Base-by-base conservation (phyloP, 768 basidiomycete genomes). In the Russula ochroleuca region DNA sequence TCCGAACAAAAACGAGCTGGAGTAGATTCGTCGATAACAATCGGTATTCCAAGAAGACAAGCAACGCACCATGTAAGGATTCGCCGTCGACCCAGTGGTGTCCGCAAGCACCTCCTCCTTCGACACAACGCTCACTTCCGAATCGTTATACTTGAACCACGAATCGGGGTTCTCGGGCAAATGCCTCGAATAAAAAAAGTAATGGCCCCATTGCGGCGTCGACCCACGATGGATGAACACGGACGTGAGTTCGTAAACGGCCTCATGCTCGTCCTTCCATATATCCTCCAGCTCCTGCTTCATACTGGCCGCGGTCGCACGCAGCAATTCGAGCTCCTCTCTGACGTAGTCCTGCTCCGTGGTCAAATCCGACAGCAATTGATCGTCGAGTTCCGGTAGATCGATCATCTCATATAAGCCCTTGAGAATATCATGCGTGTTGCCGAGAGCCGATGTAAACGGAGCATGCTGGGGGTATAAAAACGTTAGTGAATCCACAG, bases 61-160 rank as follows among this genome's bases (percentile, higher is more conserved):
- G 56, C 19, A 43, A 75, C 88, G 65, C 67, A 91, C 92, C 75
- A 94, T 77, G 76, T 94, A 94, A 31, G 92, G 92, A 70, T 94
- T 94, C n/a, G 90, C 92, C 40, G 85, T 92, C 19, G 84, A 87
- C 23, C 90, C 91, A n/a, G 91, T 92, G 40, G 93, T 90, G 76
- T 97, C 92, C 33, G 85, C 86, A 57, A 97, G 78, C 2, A 98
- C 89, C 70, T 97, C 94, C 9, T 85, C 84, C 70, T 90, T 89
- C 10, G 81, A 75, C 0, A 93, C 90, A 31, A 84, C 80, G 4
- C 84, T 80, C 10, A 98, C 92, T 63, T 84, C 85, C 41, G 92
- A 92, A 72, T 98, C 95, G 72, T 98, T 98, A 77, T 96, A 94
- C 76, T 96, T 96, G 82, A 94, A 93, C 92, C 94, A 98, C 49